phyloP scores from a whole-genome alignment of 768 basidiomycete species.

The Rhizopogon rudus region DNA sequence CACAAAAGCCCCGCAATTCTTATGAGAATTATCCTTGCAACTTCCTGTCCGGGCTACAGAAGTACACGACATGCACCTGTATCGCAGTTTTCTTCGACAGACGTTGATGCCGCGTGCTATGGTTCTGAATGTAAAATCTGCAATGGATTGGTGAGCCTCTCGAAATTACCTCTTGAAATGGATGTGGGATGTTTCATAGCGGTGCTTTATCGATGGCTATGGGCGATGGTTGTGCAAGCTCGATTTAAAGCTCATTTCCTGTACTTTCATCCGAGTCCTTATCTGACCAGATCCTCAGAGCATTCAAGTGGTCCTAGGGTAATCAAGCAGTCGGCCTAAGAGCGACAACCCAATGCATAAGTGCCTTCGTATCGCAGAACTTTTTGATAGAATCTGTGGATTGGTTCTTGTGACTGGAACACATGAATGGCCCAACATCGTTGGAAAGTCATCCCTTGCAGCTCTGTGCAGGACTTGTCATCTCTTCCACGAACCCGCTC shows the following conservation, averaged over 20 bases:
- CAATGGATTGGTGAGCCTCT: not conserved
- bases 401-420: not conserved
- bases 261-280: not conserved
- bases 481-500: not conserved
- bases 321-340: not conserved
- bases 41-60: not conserved
- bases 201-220: not conserved
- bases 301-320: no score
- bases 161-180: not conserved
- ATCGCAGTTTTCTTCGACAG: not conserved
- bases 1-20: not conserved
- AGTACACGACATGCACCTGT: not conserved
- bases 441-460: not conserved
- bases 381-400: not conserved
- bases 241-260: not conserved
- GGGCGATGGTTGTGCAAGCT: not conserved
- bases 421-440: not conserved
- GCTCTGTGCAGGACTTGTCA: not conserved
- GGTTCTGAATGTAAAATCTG: not conserved
- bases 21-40: not conserved
- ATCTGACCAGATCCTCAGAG: not conserved
- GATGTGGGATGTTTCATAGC: not conserved
- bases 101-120: not conserved
- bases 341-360: not conserved
- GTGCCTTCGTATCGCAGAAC: not conserved